phyloP scores from a whole-genome alignment of 2,329 filamentous ascomycete species.

The Trichoderma oligosporum region DNA sequence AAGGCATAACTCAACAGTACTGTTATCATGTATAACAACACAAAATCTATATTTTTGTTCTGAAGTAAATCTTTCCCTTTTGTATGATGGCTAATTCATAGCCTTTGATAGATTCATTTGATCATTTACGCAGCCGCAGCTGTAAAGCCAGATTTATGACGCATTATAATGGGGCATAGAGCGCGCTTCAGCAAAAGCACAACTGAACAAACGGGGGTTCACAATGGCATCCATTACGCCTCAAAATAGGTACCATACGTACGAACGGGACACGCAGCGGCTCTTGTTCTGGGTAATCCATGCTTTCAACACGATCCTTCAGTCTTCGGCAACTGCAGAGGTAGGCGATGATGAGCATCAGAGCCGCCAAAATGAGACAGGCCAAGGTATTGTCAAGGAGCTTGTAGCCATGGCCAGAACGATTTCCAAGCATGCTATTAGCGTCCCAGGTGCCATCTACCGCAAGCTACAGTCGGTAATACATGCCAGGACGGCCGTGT shows the following conservation, averaged over 20 bases:
- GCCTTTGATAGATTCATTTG: too few relatives aligned
- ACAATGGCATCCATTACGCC: neutral
- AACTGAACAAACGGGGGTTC: neutral
- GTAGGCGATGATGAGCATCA: conserved; percentile 16
- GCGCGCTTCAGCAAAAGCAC: too few relatives aligned
- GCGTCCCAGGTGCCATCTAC: conserved; percentile 35
- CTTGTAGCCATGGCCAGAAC: conserved; percentile 40
- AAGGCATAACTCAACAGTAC: too few relatives aligned
- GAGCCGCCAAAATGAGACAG: conserved; percentile 34
- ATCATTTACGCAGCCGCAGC: too few relatives aligned
- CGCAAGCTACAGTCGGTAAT: conserved; percentile 38
- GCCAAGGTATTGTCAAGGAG: conserved; percentile 35
- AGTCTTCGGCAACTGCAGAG: conserved; percentile 22
- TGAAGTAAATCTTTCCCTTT: too few relatives aligned
- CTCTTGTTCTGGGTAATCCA: conserved; percentile 40
- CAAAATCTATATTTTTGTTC: too few relatives aligned
- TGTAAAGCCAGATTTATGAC: too few relatives aligned
- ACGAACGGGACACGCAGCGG: conserved; percentile 39
- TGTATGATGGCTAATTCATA: too few relatives aligned
- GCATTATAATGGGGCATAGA: too few relatives aligned
- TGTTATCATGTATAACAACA: too few relatives aligned
- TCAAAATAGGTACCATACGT: conserved; percentile 35
- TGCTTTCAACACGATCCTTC: conserved; percentile 36
- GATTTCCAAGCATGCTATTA: conserved; percentile 35
- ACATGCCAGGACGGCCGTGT: conserved; percentile 29